phyloP scores from a whole-genome alignment of 495 filamentous ascomycete species.

The Elasticomyces elasticus region DNA sequence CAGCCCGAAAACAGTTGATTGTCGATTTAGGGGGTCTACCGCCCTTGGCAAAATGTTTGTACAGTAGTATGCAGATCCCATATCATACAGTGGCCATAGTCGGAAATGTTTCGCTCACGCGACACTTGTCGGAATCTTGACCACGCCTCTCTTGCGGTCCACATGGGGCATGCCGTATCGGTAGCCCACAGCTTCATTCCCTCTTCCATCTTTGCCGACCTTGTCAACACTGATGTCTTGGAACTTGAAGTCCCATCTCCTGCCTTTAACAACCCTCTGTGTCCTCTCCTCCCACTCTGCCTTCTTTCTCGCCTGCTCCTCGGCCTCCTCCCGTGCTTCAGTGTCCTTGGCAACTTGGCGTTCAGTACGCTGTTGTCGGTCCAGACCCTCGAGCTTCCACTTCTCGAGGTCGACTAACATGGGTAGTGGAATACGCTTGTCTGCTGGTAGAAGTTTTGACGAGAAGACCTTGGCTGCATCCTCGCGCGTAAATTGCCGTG shows the following conservation, averaged over 20 bases:
- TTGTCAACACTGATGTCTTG: constrained; percentile 51
- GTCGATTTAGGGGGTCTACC: no score
- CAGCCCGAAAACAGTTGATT: no score
- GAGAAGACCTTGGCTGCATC: constrained; percentile 83
- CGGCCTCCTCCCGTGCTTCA: constrained; percentile 27
- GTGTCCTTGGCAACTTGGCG: constrained; percentile 26
- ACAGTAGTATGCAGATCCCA: no score
- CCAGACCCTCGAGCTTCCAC: constrained; percentile 37
- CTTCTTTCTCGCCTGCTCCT: constrained; percentile 31
- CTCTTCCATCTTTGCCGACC: constrained; percentile 44
- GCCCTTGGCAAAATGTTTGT: no score
- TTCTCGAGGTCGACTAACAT: constrained; percentile 60
- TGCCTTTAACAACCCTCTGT: constrained; percentile 38
- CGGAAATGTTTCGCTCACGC: no score
- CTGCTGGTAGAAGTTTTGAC: constrained; percentile 64
- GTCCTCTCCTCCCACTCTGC: constrained; percentile 35
- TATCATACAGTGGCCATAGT: no score
- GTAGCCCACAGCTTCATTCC: constrained; percentile 39
- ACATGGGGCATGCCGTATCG: constrained; percentile 61
- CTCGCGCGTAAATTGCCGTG: constrained; percentile 73
- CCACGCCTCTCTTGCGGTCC: constrained; percentile 61
- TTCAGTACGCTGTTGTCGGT: constrained; percentile 34
- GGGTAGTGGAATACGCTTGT: constrained; percentile 79
- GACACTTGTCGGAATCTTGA: constrained; percentile 63
- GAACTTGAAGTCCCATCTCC: constrained; percentile 75